A percentile compares a stretch with the other conserved stretches of the same genome.
Conservation (phyloP, 495 filamentous ascomycete species). For the Tuber calosporum region DNA sequence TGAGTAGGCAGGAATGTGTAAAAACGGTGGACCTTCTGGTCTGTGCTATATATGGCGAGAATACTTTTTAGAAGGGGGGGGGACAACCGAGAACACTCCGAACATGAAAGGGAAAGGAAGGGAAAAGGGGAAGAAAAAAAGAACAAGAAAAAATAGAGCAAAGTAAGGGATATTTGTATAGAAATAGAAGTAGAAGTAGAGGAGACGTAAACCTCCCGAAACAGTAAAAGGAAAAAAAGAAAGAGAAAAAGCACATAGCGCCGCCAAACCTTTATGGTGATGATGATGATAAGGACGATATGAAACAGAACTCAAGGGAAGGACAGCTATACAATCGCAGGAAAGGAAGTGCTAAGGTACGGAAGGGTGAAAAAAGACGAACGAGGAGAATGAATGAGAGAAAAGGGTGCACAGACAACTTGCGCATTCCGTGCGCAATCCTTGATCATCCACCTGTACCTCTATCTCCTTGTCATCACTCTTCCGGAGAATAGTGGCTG, state of each 20-base stretch:
- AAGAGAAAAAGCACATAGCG: neutral
- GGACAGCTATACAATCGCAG: neutral
- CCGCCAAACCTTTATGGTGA: neutral
- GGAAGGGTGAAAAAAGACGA: neutral
- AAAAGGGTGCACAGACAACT: neutral
- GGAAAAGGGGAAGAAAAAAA: neutral
- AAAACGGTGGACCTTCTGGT: neutral
- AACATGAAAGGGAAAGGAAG: neutral
- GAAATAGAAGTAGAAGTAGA: neutral
- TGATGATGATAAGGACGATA: neutral
- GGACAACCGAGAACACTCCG: neutral
- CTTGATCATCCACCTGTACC: neutral
- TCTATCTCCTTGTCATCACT: neutral
- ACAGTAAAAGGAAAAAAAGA: neutral
- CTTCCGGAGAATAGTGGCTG: neutral
- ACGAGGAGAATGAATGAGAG: neutral
- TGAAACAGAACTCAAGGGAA: neutral
- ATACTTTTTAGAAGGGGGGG: neutral
- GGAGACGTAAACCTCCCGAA: neutral
- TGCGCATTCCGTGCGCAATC: neutral
- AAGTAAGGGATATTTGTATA: neutral
- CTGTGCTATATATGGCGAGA: neutral
- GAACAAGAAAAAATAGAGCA: too few species aligned
- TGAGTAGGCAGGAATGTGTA: neutral
- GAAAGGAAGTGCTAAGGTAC: neutral